Conservation (phyloP, 2,329 filamentous ascomycete species). For the Dothideomycetes sp. region DNA sequence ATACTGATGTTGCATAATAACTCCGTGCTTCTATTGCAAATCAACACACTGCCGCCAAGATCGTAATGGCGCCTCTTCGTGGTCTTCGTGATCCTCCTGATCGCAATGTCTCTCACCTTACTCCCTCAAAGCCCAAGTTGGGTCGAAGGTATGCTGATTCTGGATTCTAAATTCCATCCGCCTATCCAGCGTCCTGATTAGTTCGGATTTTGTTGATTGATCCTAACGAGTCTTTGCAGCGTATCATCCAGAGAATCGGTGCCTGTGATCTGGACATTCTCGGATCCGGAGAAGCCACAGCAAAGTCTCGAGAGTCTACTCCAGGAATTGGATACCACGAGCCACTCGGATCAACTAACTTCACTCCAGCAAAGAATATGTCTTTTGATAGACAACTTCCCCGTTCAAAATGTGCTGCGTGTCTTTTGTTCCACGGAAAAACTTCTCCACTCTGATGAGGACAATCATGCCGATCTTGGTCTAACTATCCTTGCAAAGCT, state of each 20-base stretch:
- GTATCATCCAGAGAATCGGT: constrained; percentile 6
- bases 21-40: no score
- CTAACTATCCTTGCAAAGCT: constrained; percentile 5
- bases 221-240: constrained; percentile 11
- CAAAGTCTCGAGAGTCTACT: constrained; percentile 3
- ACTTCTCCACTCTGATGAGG: constrained; percentile 3
- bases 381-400: constrained; percentile 2
- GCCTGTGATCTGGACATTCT: neutral
- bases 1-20: no score
- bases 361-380: constrained; percentile 9
- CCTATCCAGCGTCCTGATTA: no score
- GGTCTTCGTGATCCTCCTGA: constrained; percentile 7
- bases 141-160: constrained; percentile 1
- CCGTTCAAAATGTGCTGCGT: neutral
- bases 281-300: constrained; percentile 6
- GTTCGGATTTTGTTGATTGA: no score
- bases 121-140: constrained; percentile 4
- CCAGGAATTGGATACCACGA: constrained; percentile 2
- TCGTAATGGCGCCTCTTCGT: constrained; percentile 8
- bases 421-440: constrained; percentile 5
- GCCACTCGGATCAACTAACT: neutral
- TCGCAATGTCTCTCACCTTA: constrained; percentile 3
- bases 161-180: no score
- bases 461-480: constrained; percentile 5
- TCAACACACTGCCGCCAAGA: no score